Percentiles rank a stretch among this genome's conserved stretches.
Evolutionary conservation across 108 stramenopile species (phyloP).

Genomic region (Fragilaria radians): DNA sequence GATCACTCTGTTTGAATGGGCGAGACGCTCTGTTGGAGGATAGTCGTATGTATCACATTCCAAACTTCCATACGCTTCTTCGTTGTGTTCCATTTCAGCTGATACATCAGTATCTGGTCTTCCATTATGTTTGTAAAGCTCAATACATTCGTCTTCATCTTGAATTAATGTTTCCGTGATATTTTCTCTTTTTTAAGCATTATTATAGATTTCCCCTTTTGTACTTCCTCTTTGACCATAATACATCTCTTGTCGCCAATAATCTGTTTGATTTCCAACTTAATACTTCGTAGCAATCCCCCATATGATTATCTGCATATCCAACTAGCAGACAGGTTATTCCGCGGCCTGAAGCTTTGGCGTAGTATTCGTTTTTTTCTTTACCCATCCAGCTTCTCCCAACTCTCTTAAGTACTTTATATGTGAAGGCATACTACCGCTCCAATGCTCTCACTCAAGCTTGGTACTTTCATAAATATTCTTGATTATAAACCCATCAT

Average conservation of each 20-base stretch:
- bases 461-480: constrained; percentile 3
- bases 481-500: constrained; percentile 11
- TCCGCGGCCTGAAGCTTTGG: constrained; percentile 15
- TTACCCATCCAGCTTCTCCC: no score
- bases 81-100: constrained; percentile 9
- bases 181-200: no score
- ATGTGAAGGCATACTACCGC: constrained; percentile 5
- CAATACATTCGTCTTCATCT: no score
- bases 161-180: no score
- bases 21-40: no score
- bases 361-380: not conserved
- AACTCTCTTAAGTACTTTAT: constrained; percentile 7
- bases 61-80: no score
- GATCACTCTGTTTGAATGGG: not conserved
- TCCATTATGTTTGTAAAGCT: no score
- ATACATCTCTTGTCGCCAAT: constrained; percentile 15
- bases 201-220: no score
- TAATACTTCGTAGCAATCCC: constrained; percentile 16
- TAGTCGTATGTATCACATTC: no score
- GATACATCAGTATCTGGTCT: not conserved
- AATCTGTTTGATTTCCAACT: constrained; percentile 10
- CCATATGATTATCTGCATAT: constrained; percentile 5
- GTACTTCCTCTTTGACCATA: no score
- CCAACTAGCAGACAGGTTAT: constrained; percentile 19
- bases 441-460: constrained; percentile 8